Percentiles rank a stretch among this genome's conserved stretches.
phyloP scores from a whole-genome alignment of 306 rosid species.

The Abrus pulchellus region DNA sequence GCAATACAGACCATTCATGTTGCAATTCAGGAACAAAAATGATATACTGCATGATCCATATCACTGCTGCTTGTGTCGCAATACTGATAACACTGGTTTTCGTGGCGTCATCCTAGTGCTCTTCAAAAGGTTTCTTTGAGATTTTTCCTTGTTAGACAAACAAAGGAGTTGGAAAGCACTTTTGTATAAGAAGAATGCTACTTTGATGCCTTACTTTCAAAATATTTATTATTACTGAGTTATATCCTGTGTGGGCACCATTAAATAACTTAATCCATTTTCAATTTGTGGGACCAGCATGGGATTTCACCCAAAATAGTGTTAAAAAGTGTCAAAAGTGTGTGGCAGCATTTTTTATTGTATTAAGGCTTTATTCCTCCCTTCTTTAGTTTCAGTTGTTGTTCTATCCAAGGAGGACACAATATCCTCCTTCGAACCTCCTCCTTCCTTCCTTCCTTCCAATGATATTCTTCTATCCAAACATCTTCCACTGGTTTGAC shows the following conservation, averaged over 20 bases:
- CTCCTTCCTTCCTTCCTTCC: slow-evolving; percentile 10
- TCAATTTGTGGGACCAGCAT: background rate
- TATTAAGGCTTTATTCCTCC: slow-evolving; percentile 24
- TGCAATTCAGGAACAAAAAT: too few relatives aligned
- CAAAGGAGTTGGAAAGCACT: background rate
- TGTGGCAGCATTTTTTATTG: background rate
- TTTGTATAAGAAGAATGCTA: background rate
- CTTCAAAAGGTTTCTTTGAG: background rate
- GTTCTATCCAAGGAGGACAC: slow-evolving; percentile 25
- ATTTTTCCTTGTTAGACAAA: slow-evolving; percentile 6
- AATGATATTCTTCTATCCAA: slow-evolving; percentile 31
- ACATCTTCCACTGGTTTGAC: slow-evolving; percentile 17
- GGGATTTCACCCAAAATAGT: background rate
- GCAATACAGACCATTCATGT: too few relatives aligned
- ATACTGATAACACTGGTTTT: too few relatives aligned
- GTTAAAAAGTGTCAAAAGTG: background rate
- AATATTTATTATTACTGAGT: background rate
- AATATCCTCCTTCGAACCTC: slow-evolving; percentile 4
- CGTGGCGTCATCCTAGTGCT: slow-evolving; percentile 12
- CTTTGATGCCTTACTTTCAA: background rate
- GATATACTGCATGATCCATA: too few relatives aligned
- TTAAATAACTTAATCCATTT: background rate
- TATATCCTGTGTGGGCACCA: background rate
- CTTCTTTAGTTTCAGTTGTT: background rate
- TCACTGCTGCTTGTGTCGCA: too few relatives aligned